Percentiles rank a stretch among this genome's conserved stretches.
Conservation (phyloP, 192 early-diverging fungal species). For the Phlyctochytrium arcticum region DNA sequence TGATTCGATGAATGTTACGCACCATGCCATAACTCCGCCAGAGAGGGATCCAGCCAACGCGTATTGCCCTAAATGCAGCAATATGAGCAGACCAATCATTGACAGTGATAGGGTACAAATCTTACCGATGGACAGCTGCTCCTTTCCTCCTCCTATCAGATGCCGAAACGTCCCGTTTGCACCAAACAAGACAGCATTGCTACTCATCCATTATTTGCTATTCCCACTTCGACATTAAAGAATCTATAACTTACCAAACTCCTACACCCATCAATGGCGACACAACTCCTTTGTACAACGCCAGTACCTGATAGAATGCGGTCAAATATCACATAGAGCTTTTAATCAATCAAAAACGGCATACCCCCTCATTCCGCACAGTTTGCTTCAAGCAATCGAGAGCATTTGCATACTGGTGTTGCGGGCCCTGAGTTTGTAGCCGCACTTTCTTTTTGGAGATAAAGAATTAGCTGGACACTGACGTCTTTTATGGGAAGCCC, state of each 20-base stretch:
- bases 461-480: conserved; percentile 2
- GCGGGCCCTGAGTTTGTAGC: conserved; percentile 61
- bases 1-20: background rate
- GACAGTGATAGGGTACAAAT: background rate
- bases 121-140: conserved; percentile 44
- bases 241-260: conserved; percentile 48
- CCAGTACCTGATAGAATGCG: conserved; percentile 26
- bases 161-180: conserved; percentile 60
- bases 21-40: conserved; percentile 65
- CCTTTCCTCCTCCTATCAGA: conserved; percentile 46
- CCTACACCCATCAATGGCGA: conserved; percentile 70
- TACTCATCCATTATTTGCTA: conserved; percentile 15
- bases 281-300: conserved; percentile 66
- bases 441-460: conserved; percentile 41
- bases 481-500: background rate
- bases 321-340: background rate
- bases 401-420: conserved; percentile 54
- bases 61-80: conserved; percentile 30
- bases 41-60: conserved; percentile 54
- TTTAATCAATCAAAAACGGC: background rate
- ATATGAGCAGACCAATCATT: background rate
- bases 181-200: conserved; percentile 68
- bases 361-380: conserved; percentile 54
- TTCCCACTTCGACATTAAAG: background rate
- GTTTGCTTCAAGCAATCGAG: conserved; percentile 53